Conservation (phyloP, 768 basidiomycete genomes). For the Chalciporus sphaerocephalus region DNA sequence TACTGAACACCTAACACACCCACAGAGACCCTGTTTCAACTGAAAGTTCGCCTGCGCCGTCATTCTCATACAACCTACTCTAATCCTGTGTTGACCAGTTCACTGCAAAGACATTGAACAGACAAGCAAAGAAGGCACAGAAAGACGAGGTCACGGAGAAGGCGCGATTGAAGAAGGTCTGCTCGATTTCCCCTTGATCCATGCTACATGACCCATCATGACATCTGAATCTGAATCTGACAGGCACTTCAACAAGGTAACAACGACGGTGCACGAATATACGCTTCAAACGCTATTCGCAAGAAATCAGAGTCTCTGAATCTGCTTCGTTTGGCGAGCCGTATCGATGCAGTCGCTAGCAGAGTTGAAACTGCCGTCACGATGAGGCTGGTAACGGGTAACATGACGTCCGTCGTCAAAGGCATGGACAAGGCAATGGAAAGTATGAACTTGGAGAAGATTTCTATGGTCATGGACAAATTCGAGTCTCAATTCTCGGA, state of each 20-base stretch:
- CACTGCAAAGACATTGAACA: conserved; percentile 91
- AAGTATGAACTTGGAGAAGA: conserved; percentile 98
- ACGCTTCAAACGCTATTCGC: conserved; percentile 95
- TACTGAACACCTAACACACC: conserved; percentile 2
- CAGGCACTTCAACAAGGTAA: conserved; percentile 97
- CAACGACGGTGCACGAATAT: conserved; percentile 94
- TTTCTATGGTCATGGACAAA: conserved; percentile 98
- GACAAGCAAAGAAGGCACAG: conserved; percentile 96
- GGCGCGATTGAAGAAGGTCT: conserved; percentile 86
- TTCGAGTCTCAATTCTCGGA: conserved; percentile 96
- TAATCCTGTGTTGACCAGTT: conserved; percentile 52
- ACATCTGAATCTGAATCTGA: not conserved
- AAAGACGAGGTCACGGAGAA: conserved; percentile 93
- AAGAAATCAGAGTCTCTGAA: conserved; percentile 97
- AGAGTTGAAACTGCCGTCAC: conserved; percentile 98
- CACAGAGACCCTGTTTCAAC: conserved; percentile 94
- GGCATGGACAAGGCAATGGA: conserved; percentile 99
- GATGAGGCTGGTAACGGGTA: conserved; percentile 94
- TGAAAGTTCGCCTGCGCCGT: conserved; percentile 62
- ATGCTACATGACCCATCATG: not conserved
- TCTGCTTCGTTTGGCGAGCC: conserved; percentile 80
- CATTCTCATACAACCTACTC: conserved; percentile 10
- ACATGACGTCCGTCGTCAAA: conserved; percentile 92
- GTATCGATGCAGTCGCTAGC: conserved; percentile 95
- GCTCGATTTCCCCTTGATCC: conserved; percentile 6